Conservation (phyloP, 441 rosid genomes). For the Corymbia calophylla region DNA sequence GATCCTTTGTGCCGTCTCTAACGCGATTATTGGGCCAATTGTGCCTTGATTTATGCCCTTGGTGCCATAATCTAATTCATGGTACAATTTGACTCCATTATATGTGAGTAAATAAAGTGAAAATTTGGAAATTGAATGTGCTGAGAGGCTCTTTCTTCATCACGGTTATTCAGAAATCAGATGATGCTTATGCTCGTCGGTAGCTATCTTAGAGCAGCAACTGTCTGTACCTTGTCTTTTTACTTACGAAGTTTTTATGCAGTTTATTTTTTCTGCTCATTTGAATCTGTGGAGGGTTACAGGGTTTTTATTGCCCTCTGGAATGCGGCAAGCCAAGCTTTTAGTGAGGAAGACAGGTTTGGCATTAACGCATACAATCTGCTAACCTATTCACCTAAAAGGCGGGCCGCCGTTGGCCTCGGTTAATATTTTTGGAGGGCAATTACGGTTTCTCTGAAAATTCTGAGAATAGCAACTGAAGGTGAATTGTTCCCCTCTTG, state of each 20-base stretch:
- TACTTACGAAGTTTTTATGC: not conserved
- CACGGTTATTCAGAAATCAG: not conserved
- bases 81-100: not conserved
- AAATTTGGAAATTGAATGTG: not conserved
- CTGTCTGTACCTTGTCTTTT: not conserved
- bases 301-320: not conserved
- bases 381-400: not conserved
- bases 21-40: not conserved
- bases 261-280: not conserved
- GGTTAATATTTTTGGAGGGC: too few relatives aligned
- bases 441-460: too few relatives aligned
- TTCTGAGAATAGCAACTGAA: too few relatives aligned
- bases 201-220: not conserved
- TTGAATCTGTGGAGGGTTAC: not conserved
- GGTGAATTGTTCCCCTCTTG: too few relatives aligned
- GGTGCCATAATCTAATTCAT: not conserved
- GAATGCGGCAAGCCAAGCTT: not conserved
- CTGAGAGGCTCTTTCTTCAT: not conserved
- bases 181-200: not conserved
- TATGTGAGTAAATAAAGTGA: not conserved
- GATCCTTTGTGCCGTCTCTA: not conserved
- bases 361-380: not conserved
- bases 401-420: not conserved
- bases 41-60: not conserved
- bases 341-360: not conserved